Percentiles rank a stretch among this genome's conserved stretches.
Conservation (phyloP, 2,329 filamentous ascomycete genomes). For the Botryotinia convoluta region DNA sequence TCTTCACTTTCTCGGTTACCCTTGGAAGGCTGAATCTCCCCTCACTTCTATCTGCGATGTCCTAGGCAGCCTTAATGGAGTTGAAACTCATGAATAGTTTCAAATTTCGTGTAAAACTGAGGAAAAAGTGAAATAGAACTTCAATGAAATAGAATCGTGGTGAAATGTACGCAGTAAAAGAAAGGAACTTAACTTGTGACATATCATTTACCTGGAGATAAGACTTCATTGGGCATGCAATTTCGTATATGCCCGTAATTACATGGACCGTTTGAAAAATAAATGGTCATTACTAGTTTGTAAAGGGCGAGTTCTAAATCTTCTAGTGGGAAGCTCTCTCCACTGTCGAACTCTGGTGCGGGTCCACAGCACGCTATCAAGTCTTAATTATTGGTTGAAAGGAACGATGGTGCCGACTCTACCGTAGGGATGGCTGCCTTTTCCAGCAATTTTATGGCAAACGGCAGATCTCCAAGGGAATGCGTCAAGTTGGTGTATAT, state of each 20-base stretch:
- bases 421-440: neutral
- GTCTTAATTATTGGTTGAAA: neutral
- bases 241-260: neutral
- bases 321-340: neutral
- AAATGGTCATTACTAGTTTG: neutral
- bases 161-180: neutral
- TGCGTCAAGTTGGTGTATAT: neutral
- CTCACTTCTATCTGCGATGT: neutral
- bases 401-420: neutral
- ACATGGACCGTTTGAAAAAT: neutral
- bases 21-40: neutral
- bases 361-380: neutral
- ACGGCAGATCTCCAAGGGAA: neutral
- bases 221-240: neutral
- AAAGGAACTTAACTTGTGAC: neutral
- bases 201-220: neutral
- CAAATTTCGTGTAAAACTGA: too few relatives aligned
- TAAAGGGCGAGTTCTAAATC: neutral
- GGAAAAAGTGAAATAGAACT: neutral
- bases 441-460: neutral
- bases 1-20: neutral
- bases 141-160: neutral
- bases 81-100: neutral
- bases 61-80: neutral
- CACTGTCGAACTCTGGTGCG: neutral